Percentiles rank a stretch among this genome's conserved stretches.
These are phyloP conservation scores for Phylloporus rhodoxanthus DNA, from an alignment of 768 basidiomycete species.

Conservation along the genomic window DNA sequence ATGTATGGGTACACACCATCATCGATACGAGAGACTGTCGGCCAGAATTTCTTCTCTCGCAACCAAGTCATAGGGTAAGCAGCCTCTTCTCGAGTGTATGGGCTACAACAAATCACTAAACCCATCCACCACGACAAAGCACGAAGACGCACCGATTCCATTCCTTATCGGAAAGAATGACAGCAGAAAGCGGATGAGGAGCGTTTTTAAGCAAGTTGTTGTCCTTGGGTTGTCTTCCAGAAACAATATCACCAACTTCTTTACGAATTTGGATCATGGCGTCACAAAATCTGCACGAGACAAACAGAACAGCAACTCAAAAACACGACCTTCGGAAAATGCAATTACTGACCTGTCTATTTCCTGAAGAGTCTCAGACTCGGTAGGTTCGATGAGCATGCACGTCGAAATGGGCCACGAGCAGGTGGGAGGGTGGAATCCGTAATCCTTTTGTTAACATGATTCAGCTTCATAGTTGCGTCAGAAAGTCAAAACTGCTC, in stretches of 20 bases:
- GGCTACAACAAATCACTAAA: constrained; percentile 39
- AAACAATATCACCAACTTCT: constrained; percentile 83
- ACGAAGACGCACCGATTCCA: constrained; percentile 70
- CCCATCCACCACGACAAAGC: not conserved
- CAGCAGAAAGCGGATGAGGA: constrained; percentile 78
- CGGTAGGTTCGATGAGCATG: constrained; percentile 97
- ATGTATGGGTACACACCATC: constrained; percentile 59
- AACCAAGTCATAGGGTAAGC: constrained; percentile 84
- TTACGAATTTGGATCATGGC: constrained; percentile 95
- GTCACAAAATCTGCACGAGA: constrained; percentile 74
- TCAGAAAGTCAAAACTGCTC: constrained; percentile 1
- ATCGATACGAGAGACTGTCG: constrained; percentile 84
- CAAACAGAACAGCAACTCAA: not conserved
- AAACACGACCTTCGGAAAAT: not conserved
- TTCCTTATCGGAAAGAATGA: constrained; percentile 65
- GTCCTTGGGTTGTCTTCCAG: constrained; percentile 82
- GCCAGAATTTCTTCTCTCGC: constrained; percentile 93
- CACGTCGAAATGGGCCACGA: constrained; percentile 97
- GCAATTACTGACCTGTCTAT: constrained; percentile 60
- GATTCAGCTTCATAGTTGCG: not conserved
- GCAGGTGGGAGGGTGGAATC: constrained; percentile 95
- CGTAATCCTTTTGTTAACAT: constrained; percentile 58
- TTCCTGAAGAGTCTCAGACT: constrained; percentile 91
- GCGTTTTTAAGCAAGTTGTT: constrained; percentile 93
- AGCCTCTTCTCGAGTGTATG: constrained; percentile 87